These are phyloP conservation scores for Agrocybe pediades DNA, from an alignment of 768 basidiomycete species.

Conservation along the genomic window DNA sequence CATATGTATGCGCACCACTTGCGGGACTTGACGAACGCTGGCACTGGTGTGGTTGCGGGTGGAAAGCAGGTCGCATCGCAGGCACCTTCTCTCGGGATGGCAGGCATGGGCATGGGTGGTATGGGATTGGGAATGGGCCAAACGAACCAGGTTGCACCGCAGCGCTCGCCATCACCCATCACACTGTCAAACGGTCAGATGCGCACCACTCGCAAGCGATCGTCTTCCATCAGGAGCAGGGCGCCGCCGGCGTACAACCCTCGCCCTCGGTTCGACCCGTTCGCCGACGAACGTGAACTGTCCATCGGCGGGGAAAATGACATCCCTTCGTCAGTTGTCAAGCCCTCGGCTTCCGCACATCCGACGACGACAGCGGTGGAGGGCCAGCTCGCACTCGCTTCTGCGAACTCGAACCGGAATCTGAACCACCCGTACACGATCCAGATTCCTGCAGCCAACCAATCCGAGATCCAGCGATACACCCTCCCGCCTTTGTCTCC, in stretches of 20 bases:
- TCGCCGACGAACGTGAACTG: constrained; percentile 35
- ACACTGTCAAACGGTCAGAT: constrained; percentile 2
- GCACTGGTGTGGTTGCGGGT: no score
- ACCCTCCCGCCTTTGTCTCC: constrained; percentile 4
- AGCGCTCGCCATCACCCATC: background rate
- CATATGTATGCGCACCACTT: constrained; percentile 27
- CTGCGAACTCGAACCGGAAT: background rate
- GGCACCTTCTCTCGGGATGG: background rate
- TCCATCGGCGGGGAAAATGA: background rate
- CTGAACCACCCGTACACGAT: constrained; percentile 22
- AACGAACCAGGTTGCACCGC: background rate
- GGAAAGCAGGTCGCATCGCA: constrained; percentile 2
- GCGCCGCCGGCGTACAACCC: constrained; percentile 23
- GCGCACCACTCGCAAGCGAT: constrained; percentile 11
- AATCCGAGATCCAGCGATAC: constrained; percentile 23
- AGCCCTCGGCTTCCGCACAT: background rate
- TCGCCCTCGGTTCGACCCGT: constrained; percentile 29
- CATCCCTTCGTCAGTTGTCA: background rate
- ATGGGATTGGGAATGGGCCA: no score
- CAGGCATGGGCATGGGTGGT: constrained; percentile 3
- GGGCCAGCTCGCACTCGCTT: background rate
- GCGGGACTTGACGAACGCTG: constrained; percentile 15
- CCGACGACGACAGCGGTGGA: background rate
- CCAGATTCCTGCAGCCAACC: constrained; percentile 26
- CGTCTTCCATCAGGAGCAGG: constrained; percentile 22